Conservation (phyloP, 345 rosid species). For the Populus euphratica region DNA sequence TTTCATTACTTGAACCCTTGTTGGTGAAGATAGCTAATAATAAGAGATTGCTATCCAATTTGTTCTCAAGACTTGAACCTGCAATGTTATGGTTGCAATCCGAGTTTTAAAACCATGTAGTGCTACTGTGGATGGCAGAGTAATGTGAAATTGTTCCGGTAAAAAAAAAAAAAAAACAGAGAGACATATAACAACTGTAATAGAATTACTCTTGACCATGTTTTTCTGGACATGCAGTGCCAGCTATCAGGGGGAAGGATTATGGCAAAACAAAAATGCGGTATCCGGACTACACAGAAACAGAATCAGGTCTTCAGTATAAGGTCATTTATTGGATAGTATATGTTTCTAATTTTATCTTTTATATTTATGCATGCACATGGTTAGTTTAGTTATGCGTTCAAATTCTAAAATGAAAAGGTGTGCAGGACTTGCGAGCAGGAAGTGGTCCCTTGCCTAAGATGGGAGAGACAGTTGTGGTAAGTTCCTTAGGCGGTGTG, state of each 20-base stretch:
- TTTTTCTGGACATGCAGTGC: conserved; percentile 51
- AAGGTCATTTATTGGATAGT: conserved; percentile 48
- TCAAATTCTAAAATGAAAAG: conserved; percentile 19
- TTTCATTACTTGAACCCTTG: no score
- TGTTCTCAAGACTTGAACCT: not conserved
- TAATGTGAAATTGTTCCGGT: conserved; percentile 2
- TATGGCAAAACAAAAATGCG: conserved; percentile 90
- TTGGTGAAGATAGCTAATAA: no score
- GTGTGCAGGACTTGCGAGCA: conserved; percentile 70
- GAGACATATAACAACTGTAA: not conserved
- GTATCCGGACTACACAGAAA: conserved; percentile 78
- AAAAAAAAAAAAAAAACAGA: not conserved
- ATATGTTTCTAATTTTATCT: not conserved
- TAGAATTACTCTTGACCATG: conserved; percentile 5
- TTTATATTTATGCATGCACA: not conserved
- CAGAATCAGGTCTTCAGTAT: conserved; percentile 88
- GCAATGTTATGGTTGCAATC: not conserved
- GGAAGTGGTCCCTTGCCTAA: conserved; percentile 83
- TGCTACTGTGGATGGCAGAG: not conserved
- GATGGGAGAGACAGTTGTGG: conserved; percentile 79
- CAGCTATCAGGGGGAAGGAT: conserved; percentile 89
- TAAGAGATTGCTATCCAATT: no score
- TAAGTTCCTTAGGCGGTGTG: conserved; percentile 29
- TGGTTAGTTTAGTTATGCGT: conserved; percentile 8
- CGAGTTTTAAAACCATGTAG: not conserved